Base-by-base conservation (phyloP, 306 rosid species). In the cucumber (Cucumis sativus) region DNA sequence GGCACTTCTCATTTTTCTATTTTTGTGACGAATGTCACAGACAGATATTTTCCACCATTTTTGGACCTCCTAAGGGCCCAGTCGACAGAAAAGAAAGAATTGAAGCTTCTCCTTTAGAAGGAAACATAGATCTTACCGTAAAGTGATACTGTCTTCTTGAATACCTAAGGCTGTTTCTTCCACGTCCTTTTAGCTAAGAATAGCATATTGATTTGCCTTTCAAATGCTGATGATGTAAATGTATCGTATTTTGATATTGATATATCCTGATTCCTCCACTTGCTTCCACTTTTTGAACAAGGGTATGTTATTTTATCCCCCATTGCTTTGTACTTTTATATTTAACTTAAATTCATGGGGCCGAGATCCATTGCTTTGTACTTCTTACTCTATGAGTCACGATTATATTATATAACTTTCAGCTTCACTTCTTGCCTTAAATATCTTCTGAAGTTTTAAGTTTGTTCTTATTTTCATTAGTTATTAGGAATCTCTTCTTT, bases 21-120 rank as follows among this genome's bases (percentile, higher is more conserved):
- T 90, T 92, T 85, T 95, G 98, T 49, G 90, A 89, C 60, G 92
- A 90, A 66, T 95, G 97, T 78, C 98, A 92, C 9, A 87, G 81
- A 74, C 85, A 87, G 79, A 89, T 95, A 28, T 87, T 95, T 57
- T 79, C 93, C 64, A 84, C 91, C 28, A 87, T 92, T 79, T 87
- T 90, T 81, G 98, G 98, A 87, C 52, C 77, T 78, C 91, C 97
- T 63, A 89, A 85, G 83, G 97, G 97, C 4, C 93, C 88, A 0
- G 16, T 90, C 41, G 80, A 83, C 66, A 54, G 10, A 76, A 80
- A 78, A 61, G 85, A 75, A 23, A 82, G 86, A 79, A 63, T 52
- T 15, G 79, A 78, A 14, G 74, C 70, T 63, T 74, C 85, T 49
- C 77, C 84, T 58, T 25, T 57, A 0, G 83, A 88, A 47, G 54